phyloP scores from a whole-genome alignment of 2,329 filamentous ascomycete genomes.

The Zasmidium citrigriseum region DNA sequence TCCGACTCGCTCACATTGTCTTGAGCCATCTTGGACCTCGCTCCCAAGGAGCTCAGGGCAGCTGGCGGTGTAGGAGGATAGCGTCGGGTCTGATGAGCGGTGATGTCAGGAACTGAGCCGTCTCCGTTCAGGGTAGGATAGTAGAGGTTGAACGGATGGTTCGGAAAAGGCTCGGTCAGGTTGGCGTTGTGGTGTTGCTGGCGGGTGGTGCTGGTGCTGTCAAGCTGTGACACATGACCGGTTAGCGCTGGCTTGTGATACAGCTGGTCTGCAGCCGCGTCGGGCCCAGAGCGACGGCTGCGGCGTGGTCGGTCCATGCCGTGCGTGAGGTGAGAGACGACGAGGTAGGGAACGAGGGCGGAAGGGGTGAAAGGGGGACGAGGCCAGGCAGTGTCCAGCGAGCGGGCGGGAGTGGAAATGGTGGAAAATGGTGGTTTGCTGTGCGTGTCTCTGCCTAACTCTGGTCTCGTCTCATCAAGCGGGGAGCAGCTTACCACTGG shows the following conservation, averaged over 20 bases:
- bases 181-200: not conserved
- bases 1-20: constrained; percentile 18
- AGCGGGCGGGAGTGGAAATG: not conserved
- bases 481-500: not conserved
- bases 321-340: not conserved
- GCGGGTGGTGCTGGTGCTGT: not conserved
- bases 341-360: not conserved
- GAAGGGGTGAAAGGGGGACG: not conserved
- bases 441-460: not conserved
- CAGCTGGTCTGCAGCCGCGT: not conserved
- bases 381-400: not conserved
- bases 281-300: not conserved
- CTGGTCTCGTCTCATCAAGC: not conserved
- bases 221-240: constrained; percentile 18
- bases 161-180: not conserved
- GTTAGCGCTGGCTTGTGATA: constrained; percentile 11
- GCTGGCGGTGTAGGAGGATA: constrained; percentile 30
- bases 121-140: constrained; percentile 33
- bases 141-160: constrained; percentile 21
- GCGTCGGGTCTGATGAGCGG: constrained; percentile 10
- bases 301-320: not conserved
- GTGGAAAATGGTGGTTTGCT: not conserved
- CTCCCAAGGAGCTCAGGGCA: constrained; percentile 31
- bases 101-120: constrained; percentile 31
- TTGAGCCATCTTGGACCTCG: constrained; percentile 25